These are phyloP conservation scores for Trametes sp. DNA, from an alignment of 1,284 basidiomycete species.

Conservation along the genomic window DNA sequence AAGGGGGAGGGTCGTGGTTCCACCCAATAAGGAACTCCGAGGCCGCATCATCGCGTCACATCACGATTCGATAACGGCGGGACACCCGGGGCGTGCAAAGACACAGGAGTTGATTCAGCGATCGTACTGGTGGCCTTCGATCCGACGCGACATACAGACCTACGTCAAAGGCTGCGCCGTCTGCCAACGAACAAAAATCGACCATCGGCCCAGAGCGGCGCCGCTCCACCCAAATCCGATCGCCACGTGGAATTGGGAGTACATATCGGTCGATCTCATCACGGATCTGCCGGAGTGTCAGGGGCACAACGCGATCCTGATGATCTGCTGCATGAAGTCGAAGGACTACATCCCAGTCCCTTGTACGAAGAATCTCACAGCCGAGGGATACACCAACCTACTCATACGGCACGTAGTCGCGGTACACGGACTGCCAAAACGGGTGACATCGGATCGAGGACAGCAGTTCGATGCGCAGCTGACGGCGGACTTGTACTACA, in stretches of 20 bases:
- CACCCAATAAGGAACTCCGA: neutral
- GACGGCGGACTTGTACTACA: neutral
- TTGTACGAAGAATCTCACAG: constrained; percentile 17
- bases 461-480: constrained; percentile 38
- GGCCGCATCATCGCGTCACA: constrained; percentile 15
- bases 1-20: constrained; percentile 15
- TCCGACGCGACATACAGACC: constrained; percentile 38
- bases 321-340: constrained; percentile 38
- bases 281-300: constrained; percentile 42
- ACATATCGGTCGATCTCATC: constrained; percentile 48
- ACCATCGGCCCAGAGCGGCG: constrained; percentile 6
- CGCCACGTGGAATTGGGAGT: constrained; percentile 3
- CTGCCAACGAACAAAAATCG: constrained; percentile 48
- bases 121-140: constrained; percentile 46
- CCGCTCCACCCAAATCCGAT: constrained; percentile 21
- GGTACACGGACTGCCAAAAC: constrained; percentile 39
- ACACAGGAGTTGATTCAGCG: constrained; percentile 14
- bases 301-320: constrained; percentile 45
- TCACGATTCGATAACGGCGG: constrained; percentile 11
- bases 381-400: constrained; percentile 8
- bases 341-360: constrained; percentile 42
- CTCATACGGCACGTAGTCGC: constrained; percentile 31
- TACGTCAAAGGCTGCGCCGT: constrained; percentile 49
- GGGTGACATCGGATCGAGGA: constrained; percentile 47
- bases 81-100: constrained; percentile 11